Conservation (phyloP, 2,329 filamentous ascomycete species). For the Arachnopeziza araneosa region DNA sequence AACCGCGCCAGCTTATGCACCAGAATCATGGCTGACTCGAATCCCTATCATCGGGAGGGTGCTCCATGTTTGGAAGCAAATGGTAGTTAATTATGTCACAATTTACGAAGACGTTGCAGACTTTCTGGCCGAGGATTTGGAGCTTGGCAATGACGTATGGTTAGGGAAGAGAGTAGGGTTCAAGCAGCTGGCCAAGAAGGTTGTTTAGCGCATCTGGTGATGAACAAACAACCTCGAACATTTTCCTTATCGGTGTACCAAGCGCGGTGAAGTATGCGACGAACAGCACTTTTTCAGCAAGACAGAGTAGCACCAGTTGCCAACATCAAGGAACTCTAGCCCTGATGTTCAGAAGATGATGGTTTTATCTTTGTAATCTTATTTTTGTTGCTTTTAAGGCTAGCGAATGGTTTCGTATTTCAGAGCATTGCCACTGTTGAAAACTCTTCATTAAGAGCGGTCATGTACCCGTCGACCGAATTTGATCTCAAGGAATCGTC, state of each 20-base stretch:
- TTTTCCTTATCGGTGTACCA: neutral
- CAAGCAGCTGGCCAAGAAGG: conserved; percentile 16
- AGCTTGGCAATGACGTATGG: conserved; percentile 27
- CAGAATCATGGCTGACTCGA: conserved; percentile 7
- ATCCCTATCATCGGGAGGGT: conserved; percentile 28
- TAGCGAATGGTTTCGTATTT: neutral
- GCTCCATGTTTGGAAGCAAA: conserved; percentile 15
- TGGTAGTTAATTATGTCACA: conserved; percentile 12
- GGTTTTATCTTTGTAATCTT: too few species aligned
- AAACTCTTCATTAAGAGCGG: neutral
- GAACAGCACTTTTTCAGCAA: neutral
- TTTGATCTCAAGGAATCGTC: neutral
- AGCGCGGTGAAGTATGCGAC: neutral
- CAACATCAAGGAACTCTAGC: too few species aligned
- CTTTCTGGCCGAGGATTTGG: conserved; percentile 37
- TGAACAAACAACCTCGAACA: neutral
- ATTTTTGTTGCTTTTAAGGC: too few species aligned
- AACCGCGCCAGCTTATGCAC: conserved; percentile 7
- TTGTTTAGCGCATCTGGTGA: conserved; percentile 1
- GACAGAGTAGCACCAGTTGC: too few species aligned
- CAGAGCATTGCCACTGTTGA: neutral
- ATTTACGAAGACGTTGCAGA: conserved; percentile 38
- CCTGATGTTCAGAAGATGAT: too few species aligned
- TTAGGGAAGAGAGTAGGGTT: conserved; percentile 33
- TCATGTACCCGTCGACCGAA: neutral